phyloP scores from a whole-genome alignment of 208 protist species.

The Trypanosoma melophagium region DNA sequence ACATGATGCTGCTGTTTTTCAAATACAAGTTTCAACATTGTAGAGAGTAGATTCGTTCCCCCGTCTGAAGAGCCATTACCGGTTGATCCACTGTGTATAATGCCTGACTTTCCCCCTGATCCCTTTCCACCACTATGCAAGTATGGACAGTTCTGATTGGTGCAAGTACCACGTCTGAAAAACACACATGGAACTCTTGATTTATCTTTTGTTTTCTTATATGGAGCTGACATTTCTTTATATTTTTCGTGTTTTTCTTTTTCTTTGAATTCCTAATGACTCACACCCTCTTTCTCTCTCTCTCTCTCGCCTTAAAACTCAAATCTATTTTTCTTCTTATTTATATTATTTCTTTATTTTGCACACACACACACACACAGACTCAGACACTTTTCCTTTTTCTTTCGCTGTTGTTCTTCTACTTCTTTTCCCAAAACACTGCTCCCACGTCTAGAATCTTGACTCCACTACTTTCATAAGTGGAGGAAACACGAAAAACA shows the following conservation, averaged over 20 bases:
- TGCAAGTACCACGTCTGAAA: conserved; percentile 68
- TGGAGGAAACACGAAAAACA: too few species aligned
- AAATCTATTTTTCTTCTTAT: too few species aligned
- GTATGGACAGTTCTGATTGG: conserved; percentile 70
- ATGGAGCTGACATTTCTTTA: conserved; percentile 46
- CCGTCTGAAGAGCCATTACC: conserved; percentile 14
- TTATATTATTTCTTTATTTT: too few species aligned
- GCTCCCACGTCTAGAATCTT: too few species aligned
- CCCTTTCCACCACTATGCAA: conserved; percentile 63
- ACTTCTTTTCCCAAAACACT: too few species aligned
- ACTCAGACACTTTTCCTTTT: too few species aligned
- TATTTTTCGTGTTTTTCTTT: neutral
- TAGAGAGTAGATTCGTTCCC: conserved; percentile 49
- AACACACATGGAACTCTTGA: conserved; percentile 58
- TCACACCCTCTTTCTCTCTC: too few species aligned
- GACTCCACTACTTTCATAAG: too few species aligned
- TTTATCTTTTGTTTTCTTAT: conserved; percentile 65
- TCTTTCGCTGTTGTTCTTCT: too few species aligned
- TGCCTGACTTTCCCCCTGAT: conserved; percentile 12
- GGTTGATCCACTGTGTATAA: conserved; percentile 7
- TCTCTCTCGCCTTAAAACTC: too few species aligned
- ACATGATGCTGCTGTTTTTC: conserved; percentile 78
- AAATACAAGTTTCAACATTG: conserved; percentile 88
- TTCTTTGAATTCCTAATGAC: neutral
- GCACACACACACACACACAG: too few species aligned